Evolutionary conservation across 2,329 filamentous ascomycete genomes (phyloP).

Genomic region (Microcyclosporella mali): DNA sequence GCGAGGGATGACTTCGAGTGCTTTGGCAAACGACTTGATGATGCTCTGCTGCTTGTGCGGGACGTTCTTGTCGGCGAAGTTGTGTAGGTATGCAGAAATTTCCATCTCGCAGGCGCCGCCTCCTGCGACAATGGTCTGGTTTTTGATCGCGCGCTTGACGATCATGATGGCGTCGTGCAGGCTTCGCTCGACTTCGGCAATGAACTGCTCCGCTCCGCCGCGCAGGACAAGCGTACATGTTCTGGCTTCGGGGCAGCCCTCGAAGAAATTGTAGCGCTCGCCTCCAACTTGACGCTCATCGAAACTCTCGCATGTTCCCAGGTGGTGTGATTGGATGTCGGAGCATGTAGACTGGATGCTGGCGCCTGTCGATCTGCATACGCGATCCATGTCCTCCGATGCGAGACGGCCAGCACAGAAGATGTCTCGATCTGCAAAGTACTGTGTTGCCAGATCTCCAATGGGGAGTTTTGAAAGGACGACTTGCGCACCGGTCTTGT

Average conservation of each 20-base stretch:
- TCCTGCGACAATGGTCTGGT: constrained; percentile 88
- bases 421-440: constrained; percentile 91
- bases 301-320: constrained; percentile 83
- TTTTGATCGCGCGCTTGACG: constrained; percentile 94
- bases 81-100: constrained; percentile 85
- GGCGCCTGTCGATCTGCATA: constrained; percentile 89
- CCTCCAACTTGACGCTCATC: constrained; percentile 96
- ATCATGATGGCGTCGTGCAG: constrained; percentile 99
- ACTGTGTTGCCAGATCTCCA: constrained; percentile 92
- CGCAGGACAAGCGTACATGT: constrained; percentile 94
- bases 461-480: constrained; percentile 96
- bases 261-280: constrained; percentile 97
- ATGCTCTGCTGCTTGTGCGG: constrained; percentile 93
- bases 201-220: constrained; percentile 97
- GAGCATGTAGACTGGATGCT: constrained; percentile 93
- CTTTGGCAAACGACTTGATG: constrained; percentile 97
- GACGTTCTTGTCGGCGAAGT: constrained; percentile 86
- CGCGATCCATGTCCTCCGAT: constrained; percentile 87
- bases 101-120: constrained; percentile 97
- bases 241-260: constrained; percentile 90
- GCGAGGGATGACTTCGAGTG: constrained; percentile 89
- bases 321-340: constrained; percentile 74
- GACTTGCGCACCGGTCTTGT: constrained; percentile 93
- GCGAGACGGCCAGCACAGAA: constrained; percentile 96
- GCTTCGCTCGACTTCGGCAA: constrained; percentile 94